Base-by-base conservation (phyloP, 129 eudicot genomes). In the Kitagawia praeruptora region DNA sequence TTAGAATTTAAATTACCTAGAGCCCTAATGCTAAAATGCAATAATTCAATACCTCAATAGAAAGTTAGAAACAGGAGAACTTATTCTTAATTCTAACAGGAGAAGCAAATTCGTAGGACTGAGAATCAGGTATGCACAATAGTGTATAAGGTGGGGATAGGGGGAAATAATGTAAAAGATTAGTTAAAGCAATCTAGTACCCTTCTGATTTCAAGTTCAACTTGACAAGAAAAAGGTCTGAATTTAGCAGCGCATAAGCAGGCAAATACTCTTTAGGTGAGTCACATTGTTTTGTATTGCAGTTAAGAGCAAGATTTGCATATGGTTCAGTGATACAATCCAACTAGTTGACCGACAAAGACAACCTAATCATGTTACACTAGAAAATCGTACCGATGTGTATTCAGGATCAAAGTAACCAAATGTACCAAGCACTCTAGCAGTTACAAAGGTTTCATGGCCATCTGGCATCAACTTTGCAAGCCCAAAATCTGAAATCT, bases 391-490 rank as follows among this genome's bases (percentile, higher is more conserved):
- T 73, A 73, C 77, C 77, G 77, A 73, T 42, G 97, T 95, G 86
- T 95, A 95, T 75, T 95, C 97, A 0, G 98, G 98, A 75, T 95
- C 98, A 46, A 95, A 92, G 82, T 92, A 92, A 77, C 98, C 98
- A 83, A 95, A 95, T 79, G 98, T 95, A 54, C 97, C 97, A 6
- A 95, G 96, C 80, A 95, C 96, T 78, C 90, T 88, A 53, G 96
- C 93, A 21, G 97, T 92, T 76, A 89, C 91, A 78, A 85, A 87
- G 42, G 89, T 88, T 78, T 94, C 97, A 83, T 94, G 97, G 49
- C 98, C 98, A 73, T 89, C 94, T 8, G 97, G 98, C 98, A 94
- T 94, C 79, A 94, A 81, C 89, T 91, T 94, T 34, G 98, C 98
- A 14, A 95, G 88, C 75, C 98, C 98, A 76, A 95, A 92, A 74